Base-by-base conservation (phyloP, 441 rosid species). In the Aquilaria agallochum region DNA sequence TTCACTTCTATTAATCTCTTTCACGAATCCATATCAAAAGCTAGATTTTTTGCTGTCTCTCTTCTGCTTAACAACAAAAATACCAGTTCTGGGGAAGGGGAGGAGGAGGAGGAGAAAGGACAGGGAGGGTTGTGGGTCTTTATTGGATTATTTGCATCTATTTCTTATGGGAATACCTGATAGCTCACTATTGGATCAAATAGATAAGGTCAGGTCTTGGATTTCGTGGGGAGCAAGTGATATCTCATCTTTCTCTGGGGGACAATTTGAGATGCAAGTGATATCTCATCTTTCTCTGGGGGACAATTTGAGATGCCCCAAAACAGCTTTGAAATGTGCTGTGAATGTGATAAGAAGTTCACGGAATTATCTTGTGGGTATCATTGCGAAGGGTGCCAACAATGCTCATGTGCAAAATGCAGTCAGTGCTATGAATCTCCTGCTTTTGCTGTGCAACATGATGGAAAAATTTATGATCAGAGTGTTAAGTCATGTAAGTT, bases 141-240 rank as follows among this genome's bases (percentile, higher is more conserved):
- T 76, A 63, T 74, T 55, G 27, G 27, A 20, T 20, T 20, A 20
- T 20, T 20, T 20, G 27, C 27, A 20, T 20, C 27, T 20, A 20
- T 20, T 62, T 85, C 76, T 73, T 84, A 84, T 85, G 95, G 94
- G 93, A 84, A 66, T 85, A 81, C 85, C 86, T 61, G 90, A 86
- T 86, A 78, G 70, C 74, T 85, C 86, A 57, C 63, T 82, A 71
- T 68, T 70, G 81, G 89, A 95, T 85, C 95, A 88, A 63, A 60
- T 85, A 72, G 75, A 73, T 10, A 88, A 85, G 68, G 77, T 85
- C 68, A 74, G 84, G 89, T 78, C 85, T 81, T 92, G 90, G 96
- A 69, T 90, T 72, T 78, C 95, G 67, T 73, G 67, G 74, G 84
- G 78, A 65, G 72, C 70, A 65, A 84, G 87, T 33, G 91, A 84